phyloP scores from a whole-genome alignment of 805 yeast genomes.

The Yarrowia yakushimensis region DNA sequence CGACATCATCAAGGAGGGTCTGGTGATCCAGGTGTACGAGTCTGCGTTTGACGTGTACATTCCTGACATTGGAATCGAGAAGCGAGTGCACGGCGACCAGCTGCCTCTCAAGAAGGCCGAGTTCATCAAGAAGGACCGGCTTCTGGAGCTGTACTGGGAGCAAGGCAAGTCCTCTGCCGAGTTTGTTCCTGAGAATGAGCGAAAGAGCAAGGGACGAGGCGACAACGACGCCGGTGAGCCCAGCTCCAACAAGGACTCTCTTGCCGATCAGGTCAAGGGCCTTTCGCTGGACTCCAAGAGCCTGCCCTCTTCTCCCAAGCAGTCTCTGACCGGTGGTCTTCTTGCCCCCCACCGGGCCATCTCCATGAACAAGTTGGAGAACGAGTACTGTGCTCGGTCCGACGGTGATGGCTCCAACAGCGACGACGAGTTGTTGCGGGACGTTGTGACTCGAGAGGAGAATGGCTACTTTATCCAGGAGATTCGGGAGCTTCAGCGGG shows the following conservation, averaged over 20 bases:
- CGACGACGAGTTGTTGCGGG: slow-evolving; percentile 36
- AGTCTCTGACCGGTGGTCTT: slow-evolving; percentile 8
- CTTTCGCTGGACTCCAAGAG: slow-evolving; percentile 33
- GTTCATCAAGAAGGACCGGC: slow-evolving; percentile 63
- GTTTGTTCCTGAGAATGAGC: slow-evolving; percentile 73
- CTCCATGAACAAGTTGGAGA: slow-evolving; percentile 31
- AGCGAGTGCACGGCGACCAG: slow-evolving; percentile 96
- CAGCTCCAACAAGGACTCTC: background rate
- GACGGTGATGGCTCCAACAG: slow-evolving; percentile 25
- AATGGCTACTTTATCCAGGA: slow-evolving; percentile 71
- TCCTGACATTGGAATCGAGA: slow-evolving; percentile 92
- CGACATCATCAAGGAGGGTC: slow-evolving; percentile 78
- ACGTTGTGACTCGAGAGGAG: slow-evolving; percentile 57
- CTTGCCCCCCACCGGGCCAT: slow-evolving; percentile 33
- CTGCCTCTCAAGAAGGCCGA: slow-evolving; percentile 90
- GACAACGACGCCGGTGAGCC: background rate
- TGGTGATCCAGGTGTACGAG: slow-evolving; percentile 89
- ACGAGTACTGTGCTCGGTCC: slow-evolving; percentile 24
- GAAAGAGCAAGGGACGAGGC: slow-evolving; percentile 1
- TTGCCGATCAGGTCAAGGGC: slow-evolving; percentile 11
- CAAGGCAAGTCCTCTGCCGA: slow-evolving; percentile 89
- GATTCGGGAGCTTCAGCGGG: slow-evolving; percentile 67
- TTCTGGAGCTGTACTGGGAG: slow-evolving; percentile 88
- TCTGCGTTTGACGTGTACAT: slow-evolving; percentile 90
- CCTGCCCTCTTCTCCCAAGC: slow-evolving; percentile 36